Evolutionary conservation across 2,329 filamentous ascomycete species (phyloP), one percentile per base, ranked within the genome.

Genomic region (Tolypocladium pustulatum): DNA sequence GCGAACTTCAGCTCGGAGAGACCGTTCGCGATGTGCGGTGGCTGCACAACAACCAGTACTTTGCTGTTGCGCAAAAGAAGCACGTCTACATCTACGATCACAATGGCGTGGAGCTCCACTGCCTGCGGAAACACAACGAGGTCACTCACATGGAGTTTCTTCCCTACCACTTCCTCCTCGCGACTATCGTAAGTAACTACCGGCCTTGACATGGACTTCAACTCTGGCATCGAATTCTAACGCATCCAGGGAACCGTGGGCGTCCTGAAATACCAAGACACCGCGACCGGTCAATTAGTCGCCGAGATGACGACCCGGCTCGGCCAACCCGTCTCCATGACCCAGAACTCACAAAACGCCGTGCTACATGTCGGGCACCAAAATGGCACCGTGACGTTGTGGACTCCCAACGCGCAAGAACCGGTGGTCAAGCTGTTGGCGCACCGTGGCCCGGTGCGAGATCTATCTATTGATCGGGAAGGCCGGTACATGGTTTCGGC

Each of bases 11-110:
- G 70, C 79, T 99, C 62, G 85, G 87, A 56, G 94, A 99, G 78
- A 97, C 91, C 0, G 82, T 97, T 15, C 81, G 93, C 57, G 93
- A 97, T 74, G 88, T 88, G 32, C 88, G 87, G 69, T 99, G 91
- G 89, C 80, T 97, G 66, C 91, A 97, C 75, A 96, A 96, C 71
- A 92, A 94, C 72, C 91, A 96, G 65, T 89, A 85, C 74, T 97
- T 97, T 74, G 93, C 93, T 0, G 91, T 96, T 15, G 91, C 94
- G 52, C 93, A 99, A 75, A 97, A 96, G 79, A 94, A 93, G 75
- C 88, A 94, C 65, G 90, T 94, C 63, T 99, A 96, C 76, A 97
- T 99, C 64, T 99, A 99, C 77, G 94, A 97, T 68, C 81, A 85
- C 59, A 84, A 90, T 59, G 94, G 94, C 56, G 89, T 97, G 25